A percentile compares a stretch with the other conserved stretches of the same genome.
Evolutionary conservation across 257 asterid species (phyloP).

Genomic region (Solanum ossicruentum): DNA sequence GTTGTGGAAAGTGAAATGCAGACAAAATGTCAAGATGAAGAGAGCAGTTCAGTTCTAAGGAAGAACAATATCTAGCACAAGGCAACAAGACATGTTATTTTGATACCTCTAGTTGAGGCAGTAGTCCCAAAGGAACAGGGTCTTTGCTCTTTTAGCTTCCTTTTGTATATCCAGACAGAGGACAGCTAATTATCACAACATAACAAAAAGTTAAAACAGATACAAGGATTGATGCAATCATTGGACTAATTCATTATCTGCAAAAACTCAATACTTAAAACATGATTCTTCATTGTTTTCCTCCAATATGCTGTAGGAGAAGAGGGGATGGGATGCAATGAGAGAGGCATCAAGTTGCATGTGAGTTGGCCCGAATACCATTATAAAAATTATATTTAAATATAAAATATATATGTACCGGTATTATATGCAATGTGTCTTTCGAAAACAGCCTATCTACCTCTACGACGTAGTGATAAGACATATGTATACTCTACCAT

Average conservation of each 20-base stretch:
- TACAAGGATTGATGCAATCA: neutral
- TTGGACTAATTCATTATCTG: neutral
- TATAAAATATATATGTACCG: neutral
- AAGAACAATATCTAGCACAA: neutral
- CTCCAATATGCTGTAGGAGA: neutral
- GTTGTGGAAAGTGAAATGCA: neutral
- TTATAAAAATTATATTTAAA: neutral
- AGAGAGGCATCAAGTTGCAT: neutral
- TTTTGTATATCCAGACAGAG: conserved; percentile 65
- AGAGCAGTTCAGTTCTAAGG: neutral
- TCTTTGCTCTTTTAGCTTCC: conserved; percentile 53
- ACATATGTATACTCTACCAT: too few species aligned
- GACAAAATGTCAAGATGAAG: neutral
- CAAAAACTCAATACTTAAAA: neutral
- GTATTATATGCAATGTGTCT: neutral
- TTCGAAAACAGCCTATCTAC: too few species aligned
- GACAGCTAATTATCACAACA: conserved; percentile 13
- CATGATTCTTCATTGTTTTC: neutral
- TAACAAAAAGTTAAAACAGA: neutral
- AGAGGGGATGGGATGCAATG: neutral
- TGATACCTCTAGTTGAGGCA: neutral
- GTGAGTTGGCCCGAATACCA: neutral
- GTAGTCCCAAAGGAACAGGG: conserved; percentile 32
- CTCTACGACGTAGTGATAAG: too few species aligned
- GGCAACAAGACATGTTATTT: neutral